Evolutionary conservation across 768 basidiomycete genomes (phyloP).

Genomic region (Russula dissimulans): DNA sequence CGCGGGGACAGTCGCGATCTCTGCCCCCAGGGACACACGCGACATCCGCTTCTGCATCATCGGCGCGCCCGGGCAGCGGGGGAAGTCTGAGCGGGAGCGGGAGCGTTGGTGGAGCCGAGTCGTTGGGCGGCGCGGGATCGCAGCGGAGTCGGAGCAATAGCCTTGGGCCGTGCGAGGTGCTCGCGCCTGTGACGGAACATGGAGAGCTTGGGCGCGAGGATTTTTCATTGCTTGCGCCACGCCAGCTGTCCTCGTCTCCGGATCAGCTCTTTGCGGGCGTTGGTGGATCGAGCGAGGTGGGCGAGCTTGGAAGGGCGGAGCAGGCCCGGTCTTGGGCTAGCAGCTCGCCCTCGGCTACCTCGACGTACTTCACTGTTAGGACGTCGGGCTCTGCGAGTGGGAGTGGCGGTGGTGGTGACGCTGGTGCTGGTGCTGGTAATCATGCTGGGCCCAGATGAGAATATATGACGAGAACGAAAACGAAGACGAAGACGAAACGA

Average conservation of each 20-base stretch:
- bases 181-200: constrained; percentile 17
- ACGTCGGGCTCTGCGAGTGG: not conserved
- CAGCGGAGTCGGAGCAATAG: constrained; percentile 16
- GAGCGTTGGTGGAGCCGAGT: not conserved
- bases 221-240: not conserved
- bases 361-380: too few species aligned
- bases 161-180: constrained; percentile 9
- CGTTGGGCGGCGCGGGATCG: not conserved
- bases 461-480: not conserved
- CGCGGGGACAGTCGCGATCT: not conserved
- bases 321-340: constrained; percentile 3
- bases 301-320: not conserved
- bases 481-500: not conserved
- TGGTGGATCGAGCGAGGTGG: not conserved
- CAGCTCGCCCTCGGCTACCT: too few species aligned
- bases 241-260: not conserved
- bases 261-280: not conserved
- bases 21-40: not conserved
- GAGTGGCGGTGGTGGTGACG: not conserved
- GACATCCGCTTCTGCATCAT: not conserved
- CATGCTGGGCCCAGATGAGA: not conserved
- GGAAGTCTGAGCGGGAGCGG: not conserved
- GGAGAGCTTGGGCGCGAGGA: constrained; percentile 6
- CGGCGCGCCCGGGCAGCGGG: not conserved
- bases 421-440: not conserved